Conservation (phyloP, 345 rosid genomes). For the Populus ilicifolia region DNA sequence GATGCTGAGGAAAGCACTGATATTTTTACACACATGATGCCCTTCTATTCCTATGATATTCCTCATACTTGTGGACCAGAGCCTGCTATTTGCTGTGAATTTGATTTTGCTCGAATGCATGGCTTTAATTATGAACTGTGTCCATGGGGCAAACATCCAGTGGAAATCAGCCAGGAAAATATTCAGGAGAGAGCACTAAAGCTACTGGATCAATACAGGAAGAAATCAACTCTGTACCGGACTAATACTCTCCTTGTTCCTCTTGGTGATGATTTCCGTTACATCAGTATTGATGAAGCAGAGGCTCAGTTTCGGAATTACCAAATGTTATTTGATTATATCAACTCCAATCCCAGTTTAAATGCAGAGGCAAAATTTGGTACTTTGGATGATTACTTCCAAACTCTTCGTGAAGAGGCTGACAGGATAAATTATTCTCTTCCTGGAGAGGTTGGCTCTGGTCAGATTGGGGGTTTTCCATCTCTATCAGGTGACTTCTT, state of each 20-base stretch:
- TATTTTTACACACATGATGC: slow-evolving; percentile 98
- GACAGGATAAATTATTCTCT: slow-evolving; percentile 74
- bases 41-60: slow-evolving; percentile 92
- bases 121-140: slow-evolving; percentile 65
- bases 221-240: slow-evolving; percentile 79
- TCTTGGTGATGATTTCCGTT: slow-evolving; percentile 98
- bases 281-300: slow-evolving; percentile 70
- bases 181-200: slow-evolving; percentile 80
- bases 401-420: slow-evolving; percentile 72
- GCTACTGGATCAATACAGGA: slow-evolving; percentile 90
- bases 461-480: slow-evolving; percentile 79
- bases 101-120: slow-evolving; percentile 78
- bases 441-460: slow-evolving; percentile 81
- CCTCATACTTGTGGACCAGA: slow-evolving; percentile 99
- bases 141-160: slow-evolving; percentile 81
- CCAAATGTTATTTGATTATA: slow-evolving; percentile 82
- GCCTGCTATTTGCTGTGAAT: slow-evolving; percentile 97
- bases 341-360: slow-evolving; percentile 79
- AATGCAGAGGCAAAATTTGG: slow-evolving; percentile 89
- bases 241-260: slow-evolving; percentile 92
- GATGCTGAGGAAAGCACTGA: slow-evolving; percentile 88
- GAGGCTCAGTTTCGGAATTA: slow-evolving; percentile 94
- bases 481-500: slow-evolving; percentile 96
- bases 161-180: slow-evolving; percentile 71
- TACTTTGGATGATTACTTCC: slow-evolving; percentile 86